A percentile compares a stretch with the other conserved stretches of the same genome.
Conservation (phyloP, 2,329 filamentous ascomycete genomes). For the Alternaria atra region DNA sequence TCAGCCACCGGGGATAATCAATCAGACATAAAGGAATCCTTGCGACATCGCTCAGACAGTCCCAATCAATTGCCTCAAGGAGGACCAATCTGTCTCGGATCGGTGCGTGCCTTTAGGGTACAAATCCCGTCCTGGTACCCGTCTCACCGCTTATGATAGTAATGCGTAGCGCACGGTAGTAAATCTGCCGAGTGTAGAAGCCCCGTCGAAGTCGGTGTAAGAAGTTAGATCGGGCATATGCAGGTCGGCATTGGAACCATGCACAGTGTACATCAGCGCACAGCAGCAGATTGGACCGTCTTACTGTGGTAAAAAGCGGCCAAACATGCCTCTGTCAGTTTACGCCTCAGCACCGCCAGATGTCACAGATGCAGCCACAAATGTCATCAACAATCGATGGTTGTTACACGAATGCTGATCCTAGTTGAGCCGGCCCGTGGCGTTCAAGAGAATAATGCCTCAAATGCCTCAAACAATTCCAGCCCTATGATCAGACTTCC, state of each 20-base stretch:
- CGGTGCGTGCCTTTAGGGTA: not conserved
- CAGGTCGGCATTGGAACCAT: slow-evolving; percentile 1
- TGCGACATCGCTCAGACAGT: slow-evolving; percentile 1
- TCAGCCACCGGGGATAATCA: slow-evolving; percentile 2
- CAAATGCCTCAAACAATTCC: not conserved
- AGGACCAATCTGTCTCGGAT: not conserved
- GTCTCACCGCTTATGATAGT: slow-evolving; percentile 1
- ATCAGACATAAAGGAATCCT: not conserved
- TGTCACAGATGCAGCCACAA: slow-evolving; percentile 6
- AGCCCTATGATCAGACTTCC: not conserved
- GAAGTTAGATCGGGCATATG: slow-evolving; percentile 4
- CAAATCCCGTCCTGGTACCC: not conserved
- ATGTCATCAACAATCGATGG: not conserved
- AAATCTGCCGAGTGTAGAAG: not conserved
- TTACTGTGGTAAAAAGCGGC: not conserved
- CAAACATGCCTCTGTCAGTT: slow-evolving; percentile 14
- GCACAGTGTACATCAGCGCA: too few species aligned
- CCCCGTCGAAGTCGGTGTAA: not conserved
- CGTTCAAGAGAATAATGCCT: slow-evolving; percentile 1
- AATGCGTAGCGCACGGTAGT: not conserved
- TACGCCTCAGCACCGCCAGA: slow-evolving; percentile 12
- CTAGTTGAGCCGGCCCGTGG: not conserved
- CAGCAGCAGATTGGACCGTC: not conserved
- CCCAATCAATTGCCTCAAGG: not conserved
- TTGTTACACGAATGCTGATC: not conserved